phyloP scores from a whole-genome alignment of 495 filamentous ascomycete species.

The Penicillium argentinense region DNA sequence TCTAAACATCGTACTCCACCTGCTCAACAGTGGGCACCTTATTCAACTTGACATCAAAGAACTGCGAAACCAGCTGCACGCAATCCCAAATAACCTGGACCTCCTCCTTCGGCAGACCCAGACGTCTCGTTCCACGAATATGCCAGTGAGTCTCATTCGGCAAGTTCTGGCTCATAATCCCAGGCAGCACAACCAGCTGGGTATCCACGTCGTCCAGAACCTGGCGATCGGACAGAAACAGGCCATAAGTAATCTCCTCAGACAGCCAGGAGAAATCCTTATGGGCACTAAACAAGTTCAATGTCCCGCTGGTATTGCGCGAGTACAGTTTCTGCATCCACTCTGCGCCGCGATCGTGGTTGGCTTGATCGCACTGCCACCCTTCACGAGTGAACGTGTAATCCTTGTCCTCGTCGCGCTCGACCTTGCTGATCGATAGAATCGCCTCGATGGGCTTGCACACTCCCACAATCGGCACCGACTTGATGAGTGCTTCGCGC shows the following conservation, averaged over 20 bases:
- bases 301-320: conserved; percentile 34
- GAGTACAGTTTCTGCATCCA: conserved; percentile 48
- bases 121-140: conserved; percentile 51
- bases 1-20: conserved; percentile 42
- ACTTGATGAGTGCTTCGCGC: conserved; percentile 53
- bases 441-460: conserved; percentile 55
- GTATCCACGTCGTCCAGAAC: conserved; percentile 54
- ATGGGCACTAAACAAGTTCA: conserved; percentile 49
- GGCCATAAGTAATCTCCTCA: conserved; percentile 54
- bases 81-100: conserved; percentile 44
- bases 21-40: conserved; percentile 51
- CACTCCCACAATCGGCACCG: conserved; percentile 50
- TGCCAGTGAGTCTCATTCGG: conserved; percentile 56
- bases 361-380: conserved; percentile 46
- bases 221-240: conserved; percentile 55
- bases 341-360: conserved; percentile 42
- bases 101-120: conserved; percentile 52
- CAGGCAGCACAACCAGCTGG: conserved; percentile 53
- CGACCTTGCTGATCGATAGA: conserved; percentile 45
- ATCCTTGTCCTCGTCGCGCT: conserved; percentile 52
- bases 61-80: conserved; percentile 38
- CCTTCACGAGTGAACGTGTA: conserved; percentile 45
- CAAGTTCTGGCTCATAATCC: conserved; percentile 61
- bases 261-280: conserved; percentile 46
- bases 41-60: conserved; percentile 35